Conservation (phyloP, 768 basidiomycete genomes). For the Gymnopilus dilepis region DNA sequence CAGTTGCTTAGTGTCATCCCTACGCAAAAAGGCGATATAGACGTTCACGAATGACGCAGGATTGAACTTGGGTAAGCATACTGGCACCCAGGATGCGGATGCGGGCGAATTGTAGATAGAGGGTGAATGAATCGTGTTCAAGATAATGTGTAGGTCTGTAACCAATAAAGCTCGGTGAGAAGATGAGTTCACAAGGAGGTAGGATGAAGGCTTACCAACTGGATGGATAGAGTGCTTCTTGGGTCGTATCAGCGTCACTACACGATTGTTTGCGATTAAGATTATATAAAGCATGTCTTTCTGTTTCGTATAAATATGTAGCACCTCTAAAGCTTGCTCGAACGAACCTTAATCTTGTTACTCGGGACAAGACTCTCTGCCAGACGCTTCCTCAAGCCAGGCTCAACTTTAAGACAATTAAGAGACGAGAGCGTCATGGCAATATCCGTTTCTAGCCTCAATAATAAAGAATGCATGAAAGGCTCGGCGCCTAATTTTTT, state of each 20-base stretch:
- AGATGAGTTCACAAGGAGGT: background rate
- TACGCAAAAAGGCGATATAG: conserved; percentile 76
- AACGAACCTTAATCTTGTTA: conserved; percentile 75
- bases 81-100: conserved; percentile 90
- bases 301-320: background rate
- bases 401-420: conserved; percentile 79
- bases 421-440: conserved; percentile 83
- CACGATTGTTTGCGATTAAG: conserved; percentile 75
- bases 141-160: conserved; percentile 86
- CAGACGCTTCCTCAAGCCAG: conserved; percentile 69
- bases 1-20: conserved; percentile 37
- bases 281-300: conserved; percentile 93
- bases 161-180: background rate
- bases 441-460: conserved; percentile 76
- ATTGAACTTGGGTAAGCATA: conserved; percentile 96
- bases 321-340: background rate
- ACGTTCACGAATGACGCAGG: conserved; percentile 89
- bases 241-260: conserved; percentile 88
- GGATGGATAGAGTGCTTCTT: conserved; percentile 96
- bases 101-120: conserved; percentile 79
- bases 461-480: conserved; percentile 76
- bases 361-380: conserved; percentile 83
- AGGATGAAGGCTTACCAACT: conserved; percentile 56
- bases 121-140: conserved; percentile 89
- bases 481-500: conserved; percentile 71